These are phyloP conservation scores for Apium graveolens DNA, from an alignment of 129 eudicot genomes.

Conservation along the genomic window DNA sequence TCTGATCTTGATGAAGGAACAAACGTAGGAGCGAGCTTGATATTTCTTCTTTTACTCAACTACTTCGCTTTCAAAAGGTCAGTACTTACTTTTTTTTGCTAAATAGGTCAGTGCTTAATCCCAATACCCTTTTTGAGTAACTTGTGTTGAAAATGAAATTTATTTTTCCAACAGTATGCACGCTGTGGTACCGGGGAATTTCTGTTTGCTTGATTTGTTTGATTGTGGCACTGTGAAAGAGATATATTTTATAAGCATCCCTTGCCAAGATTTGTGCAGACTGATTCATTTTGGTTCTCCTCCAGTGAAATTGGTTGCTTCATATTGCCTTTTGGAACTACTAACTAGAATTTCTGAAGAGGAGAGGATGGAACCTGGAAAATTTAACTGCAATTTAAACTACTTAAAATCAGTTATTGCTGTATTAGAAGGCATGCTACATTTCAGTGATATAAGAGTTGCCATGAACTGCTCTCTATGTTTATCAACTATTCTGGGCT, in stretches of 20 bases:
- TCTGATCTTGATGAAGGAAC: constrained; percentile 58
- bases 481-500: constrained; percentile 45
- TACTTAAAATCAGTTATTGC: constrained; percentile 45
- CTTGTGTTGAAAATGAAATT: constrained; percentile 7
- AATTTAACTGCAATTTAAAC: constrained; percentile 25
- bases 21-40: constrained; percentile 44
- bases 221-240: constrained; percentile 22
- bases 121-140: background rate
- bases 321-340: constrained; percentile 59
- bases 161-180: constrained; percentile 34
- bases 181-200: constrained; percentile 56
- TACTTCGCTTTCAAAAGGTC: constrained; percentile 72
- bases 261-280: constrained; percentile 72
- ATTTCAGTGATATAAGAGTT: constrained; percentile 41
- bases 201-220: constrained; percentile 36
- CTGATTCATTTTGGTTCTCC: constrained; percentile 80
- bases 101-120: too few relatives aligned
- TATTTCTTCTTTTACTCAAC: constrained; percentile 54
- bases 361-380: constrained; percentile 23
- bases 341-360: constrained; percentile 45
- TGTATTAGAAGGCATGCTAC: constrained; percentile 56
- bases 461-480: constrained; percentile 62
- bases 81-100: constrained; percentile 11
- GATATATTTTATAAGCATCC: constrained; percentile 45
- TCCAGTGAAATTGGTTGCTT: constrained; percentile 55